Evolutionary conservation across 1,139 yeast genomes (phyloP).

Genomic region (Lodderomyces oxycetoniae): DNA sequence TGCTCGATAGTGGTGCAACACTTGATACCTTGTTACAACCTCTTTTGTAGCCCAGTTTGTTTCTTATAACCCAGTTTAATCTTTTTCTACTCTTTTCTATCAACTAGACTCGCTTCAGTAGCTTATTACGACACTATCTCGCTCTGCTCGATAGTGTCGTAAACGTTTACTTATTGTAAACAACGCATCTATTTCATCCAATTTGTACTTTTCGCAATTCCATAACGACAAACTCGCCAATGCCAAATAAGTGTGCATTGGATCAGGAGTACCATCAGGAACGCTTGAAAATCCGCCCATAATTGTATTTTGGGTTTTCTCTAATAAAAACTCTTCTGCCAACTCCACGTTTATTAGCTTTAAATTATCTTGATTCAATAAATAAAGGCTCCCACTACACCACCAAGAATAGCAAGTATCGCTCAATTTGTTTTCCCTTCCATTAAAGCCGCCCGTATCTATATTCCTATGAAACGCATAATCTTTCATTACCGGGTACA

Average conservation of each 20-base stretch:
- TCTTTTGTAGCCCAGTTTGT: too few species aligned
- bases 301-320: slow-evolving; percentile 54
- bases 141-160: too few species aligned
- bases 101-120: too few species aligned
- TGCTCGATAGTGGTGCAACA: too few species aligned
- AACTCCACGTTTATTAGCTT: slow-evolving; percentile 33
- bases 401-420: slow-evolving; percentile 95
- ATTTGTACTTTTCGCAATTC: slow-evolving; percentile 17
- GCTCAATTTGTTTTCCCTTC: slow-evolving; percentile 75
- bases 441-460: slow-evolving; percentile 82
- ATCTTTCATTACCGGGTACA: slow-evolving; percentile 18
- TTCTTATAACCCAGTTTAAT: too few species aligned
- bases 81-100: too few species aligned
- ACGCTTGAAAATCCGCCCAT: slow-evolving; percentile 84
- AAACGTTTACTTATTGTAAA: slow-evolving; percentile 17
- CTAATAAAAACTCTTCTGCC: slow-evolving; percentile 47
- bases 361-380: slow-evolving; percentile 28
- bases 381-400: slow-evolving; percentile 59
- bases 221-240: slow-evolving; percentile 53
- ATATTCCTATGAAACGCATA: slow-evolving; percentile 36
- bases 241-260: slow-evolving; percentile 62
- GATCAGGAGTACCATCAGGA: slow-evolving; percentile 60
- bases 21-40: too few species aligned
- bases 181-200: slow-evolving; percentile 23
- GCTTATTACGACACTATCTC: too few species aligned